A percentile compares a stretch with the other conserved stretches of the same genome.
Conservation (phyloP, 352 stramenopile species). For the Pythium sukuiense region DNA sequence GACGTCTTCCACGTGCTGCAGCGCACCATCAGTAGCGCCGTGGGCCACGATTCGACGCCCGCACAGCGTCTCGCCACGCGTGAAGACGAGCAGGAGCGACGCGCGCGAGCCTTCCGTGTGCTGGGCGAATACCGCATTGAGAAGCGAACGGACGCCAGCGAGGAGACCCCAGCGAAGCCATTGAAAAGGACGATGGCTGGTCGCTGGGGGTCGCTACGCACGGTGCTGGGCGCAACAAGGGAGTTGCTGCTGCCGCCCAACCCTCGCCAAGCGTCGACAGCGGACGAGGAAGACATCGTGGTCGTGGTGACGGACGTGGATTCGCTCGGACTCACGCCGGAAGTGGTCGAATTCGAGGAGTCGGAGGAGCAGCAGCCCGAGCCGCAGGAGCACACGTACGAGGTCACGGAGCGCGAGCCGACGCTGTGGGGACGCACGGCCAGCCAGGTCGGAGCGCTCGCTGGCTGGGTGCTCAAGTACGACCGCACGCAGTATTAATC, state of each 20-base stretch:
- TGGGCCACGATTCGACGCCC: constrained; percentile 46
- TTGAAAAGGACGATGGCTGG: constrained; percentile 5
- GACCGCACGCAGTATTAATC: constrained; percentile 24
- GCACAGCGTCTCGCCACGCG: constrained; percentile 50
- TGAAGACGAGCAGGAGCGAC: constrained; percentile 51
- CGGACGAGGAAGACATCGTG: constrained; percentile 3
- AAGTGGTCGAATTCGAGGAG: background rate
- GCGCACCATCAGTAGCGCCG: constrained; percentile 40
- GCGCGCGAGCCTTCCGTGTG: constrained; percentile 54
- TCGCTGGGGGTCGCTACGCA: background rate
- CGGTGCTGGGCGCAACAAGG: background rate
- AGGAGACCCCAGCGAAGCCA: constrained; percentile 15
- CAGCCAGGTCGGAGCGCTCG: background rate
- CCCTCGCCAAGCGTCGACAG: background rate
- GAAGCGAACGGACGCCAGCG: constrained; percentile 1
- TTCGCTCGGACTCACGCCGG: background rate
- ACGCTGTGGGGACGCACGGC: constrained; percentile 13
- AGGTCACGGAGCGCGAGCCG: constrained; percentile 7
- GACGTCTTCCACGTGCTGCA: constrained; percentile 57
- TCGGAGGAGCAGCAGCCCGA: background rate
- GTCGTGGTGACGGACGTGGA: constrained; percentile 10
- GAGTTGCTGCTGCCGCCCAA: constrained; percentile 10
- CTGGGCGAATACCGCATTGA: constrained; percentile 49
- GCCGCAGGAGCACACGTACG: constrained; percentile 11
- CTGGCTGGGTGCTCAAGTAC: constrained; percentile 25